Evolutionary conservation across 106 monocot genomes (phyloP).

Genomic region (Triglochin maritima): DNA sequence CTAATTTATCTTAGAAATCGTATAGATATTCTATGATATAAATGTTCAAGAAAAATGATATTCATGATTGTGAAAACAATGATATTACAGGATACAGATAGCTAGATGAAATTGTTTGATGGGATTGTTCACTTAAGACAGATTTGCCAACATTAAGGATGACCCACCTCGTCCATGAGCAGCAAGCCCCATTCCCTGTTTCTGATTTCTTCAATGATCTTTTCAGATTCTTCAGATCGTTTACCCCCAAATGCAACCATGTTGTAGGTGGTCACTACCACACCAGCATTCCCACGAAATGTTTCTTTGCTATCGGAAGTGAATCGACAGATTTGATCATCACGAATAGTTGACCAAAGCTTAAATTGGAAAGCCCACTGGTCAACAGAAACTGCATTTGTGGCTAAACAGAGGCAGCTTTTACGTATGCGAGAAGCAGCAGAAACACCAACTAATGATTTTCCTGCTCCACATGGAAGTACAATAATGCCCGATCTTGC

Average conservation of each 20-base stretch:
- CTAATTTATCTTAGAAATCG: background rate
- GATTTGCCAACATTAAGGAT: background rate
- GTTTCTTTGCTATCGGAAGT: slow-evolving; percentile 97
- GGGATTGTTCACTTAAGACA: too few species aligned
- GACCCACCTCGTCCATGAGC: slow-evolving; percentile 94
- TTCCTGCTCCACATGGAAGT: slow-evolving; percentile 97
- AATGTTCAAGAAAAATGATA: too few species aligned
- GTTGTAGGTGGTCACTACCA: slow-evolving; percentile 97
- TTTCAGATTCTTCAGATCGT: slow-evolving; percentile 95
- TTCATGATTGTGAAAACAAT: too few species aligned
- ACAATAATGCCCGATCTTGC: slow-evolving; percentile 99
- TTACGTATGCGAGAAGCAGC: slow-evolving; percentile 89
- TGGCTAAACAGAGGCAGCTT: slow-evolving; percentile 88
- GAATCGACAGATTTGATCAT: slow-evolving; percentile 94
- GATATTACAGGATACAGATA: too few species aligned
- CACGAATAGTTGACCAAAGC: slow-evolving; percentile 94
- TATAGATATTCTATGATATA: background rate
- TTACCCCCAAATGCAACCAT: slow-evolving; percentile 99
- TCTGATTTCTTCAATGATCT: slow-evolving; percentile 97
- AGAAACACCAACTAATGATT: slow-evolving; percentile 97
- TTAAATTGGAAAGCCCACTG: slow-evolving; percentile 99
- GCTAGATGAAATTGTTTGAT: too few species aligned
- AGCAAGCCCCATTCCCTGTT: slow-evolving; percentile 99
- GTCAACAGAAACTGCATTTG: slow-evolving; percentile 99
- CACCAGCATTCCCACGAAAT: slow-evolving; percentile 92